Percentiles rank a stretch among this genome's conserved stretches.
phyloP scores from a whole-genome alignment of 345 rosid genomes.

The Cardiospermum halicacabum region DNA sequence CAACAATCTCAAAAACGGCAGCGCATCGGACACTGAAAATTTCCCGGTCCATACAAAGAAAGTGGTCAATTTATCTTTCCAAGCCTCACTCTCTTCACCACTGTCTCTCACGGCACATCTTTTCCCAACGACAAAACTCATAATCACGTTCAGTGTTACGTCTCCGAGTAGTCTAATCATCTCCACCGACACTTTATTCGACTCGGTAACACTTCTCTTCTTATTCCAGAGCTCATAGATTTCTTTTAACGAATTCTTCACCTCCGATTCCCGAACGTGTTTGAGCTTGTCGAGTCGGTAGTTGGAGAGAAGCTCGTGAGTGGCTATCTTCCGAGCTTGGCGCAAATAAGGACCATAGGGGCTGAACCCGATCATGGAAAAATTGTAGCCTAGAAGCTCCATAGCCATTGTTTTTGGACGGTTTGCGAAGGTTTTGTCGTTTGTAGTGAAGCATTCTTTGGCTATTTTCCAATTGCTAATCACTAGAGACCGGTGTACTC shows the following conservation, averaged over 20 bases:
- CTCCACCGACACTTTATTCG: constrained; percentile 21
- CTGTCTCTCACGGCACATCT: no score
- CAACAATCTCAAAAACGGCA: constrained; percentile 28
- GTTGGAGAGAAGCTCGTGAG: constrained; percentile 30
- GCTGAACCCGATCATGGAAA: constrained; percentile 23
- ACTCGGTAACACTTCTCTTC: background rate
- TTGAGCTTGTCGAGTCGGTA: constrained; percentile 23
- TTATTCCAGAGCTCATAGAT: constrained; percentile 10
- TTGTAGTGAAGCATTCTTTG: constrained; percentile 30
- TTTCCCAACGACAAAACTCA: constrained; percentile 22
- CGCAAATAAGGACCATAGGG: constrained; percentile 37
- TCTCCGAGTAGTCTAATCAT: constrained; percentile 32
- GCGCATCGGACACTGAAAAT: constrained; percentile 28
- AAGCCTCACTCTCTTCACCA: constrained; percentile 9
- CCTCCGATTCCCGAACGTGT: constrained; percentile 20
- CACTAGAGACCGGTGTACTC: constrained; percentile 26
- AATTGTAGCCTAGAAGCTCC: constrained; percentile 22
- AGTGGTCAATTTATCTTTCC: background rate
- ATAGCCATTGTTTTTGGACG: constrained; percentile 24
- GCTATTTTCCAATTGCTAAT: constrained; percentile 24
- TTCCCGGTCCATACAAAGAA: constrained; percentile 16
- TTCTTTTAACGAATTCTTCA: constrained; percentile 12
- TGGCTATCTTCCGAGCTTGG: constrained; percentile 22
- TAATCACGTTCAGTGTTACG: constrained; percentile 24
- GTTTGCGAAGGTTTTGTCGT: constrained; percentile 22